phyloP scores from a whole-genome alignment of 176 grass and related monocot genomes.

The Ensete ventricosum region DNA sequence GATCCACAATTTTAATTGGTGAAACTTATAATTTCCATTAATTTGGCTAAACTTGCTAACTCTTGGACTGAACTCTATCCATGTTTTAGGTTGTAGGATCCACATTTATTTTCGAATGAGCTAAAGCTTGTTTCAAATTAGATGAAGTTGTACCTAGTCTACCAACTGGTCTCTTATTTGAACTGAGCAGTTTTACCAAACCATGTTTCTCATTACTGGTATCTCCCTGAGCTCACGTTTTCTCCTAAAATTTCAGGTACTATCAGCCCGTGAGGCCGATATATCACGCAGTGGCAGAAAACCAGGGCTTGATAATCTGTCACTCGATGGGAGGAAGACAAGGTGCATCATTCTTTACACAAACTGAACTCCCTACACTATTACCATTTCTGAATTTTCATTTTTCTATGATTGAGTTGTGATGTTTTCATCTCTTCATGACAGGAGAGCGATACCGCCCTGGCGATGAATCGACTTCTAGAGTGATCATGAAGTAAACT shows the following conservation, averaged over 20 bases:
- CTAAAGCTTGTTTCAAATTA: conserved; percentile 17
- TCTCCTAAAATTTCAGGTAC: conserved; percentile 28
- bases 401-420: no score
- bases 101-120: background rate
- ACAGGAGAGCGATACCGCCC: conserved; percentile 28
- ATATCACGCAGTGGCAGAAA: conserved; percentile 27
- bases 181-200: background rate
- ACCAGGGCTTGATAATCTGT: conserved; percentile 22
- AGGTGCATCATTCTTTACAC: conserved; percentile 39
- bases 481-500: background rate
- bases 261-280: conserved; percentile 26
- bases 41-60: background rate
- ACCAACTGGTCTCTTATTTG: background rate
- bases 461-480: conserved; percentile 21
- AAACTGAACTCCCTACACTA: no score
- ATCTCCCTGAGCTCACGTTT: background rate
- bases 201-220: background rate
- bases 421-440: background rate
- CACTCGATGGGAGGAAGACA: conserved; percentile 43
- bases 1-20: background rate
- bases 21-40: background rate
- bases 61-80: background rate
- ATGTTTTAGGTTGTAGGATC: background rate
- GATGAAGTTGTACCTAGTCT: background rate
- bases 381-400: no score